phyloP scores from a whole-genome alignment of 2,329 filamentous ascomycete genomes.

The Escovopsis weberi region DNA sequence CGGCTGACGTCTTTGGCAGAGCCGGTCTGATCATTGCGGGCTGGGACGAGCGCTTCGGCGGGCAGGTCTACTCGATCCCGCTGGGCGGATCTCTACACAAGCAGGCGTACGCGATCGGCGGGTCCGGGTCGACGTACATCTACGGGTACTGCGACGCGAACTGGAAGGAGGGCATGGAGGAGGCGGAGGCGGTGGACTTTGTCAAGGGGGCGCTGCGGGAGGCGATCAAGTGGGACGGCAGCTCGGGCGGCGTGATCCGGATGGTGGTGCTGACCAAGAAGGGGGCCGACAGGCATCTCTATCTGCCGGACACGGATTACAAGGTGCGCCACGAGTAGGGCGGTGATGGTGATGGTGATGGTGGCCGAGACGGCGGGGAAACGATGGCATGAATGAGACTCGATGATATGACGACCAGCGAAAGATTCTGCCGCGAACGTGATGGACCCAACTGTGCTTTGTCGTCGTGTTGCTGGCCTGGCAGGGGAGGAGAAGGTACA shows the following conservation, averaged over 20 bases:
- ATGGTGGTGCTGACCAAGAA: slow-evolving; percentile 90
- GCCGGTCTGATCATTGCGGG: slow-evolving; percentile 98
- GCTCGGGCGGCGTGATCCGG: slow-evolving; percentile 92
- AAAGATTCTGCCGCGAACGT: no score
- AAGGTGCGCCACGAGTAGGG: slow-evolving; percentile 50
- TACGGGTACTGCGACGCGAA: slow-evolving; percentile 97
- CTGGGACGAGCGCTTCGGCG: slow-evolving; percentile 87
- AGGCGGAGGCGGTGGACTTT: slow-evolving; percentile 78
- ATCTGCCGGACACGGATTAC: slow-evolving; percentile 87
- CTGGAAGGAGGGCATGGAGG: slow-evolving; percentile 91
- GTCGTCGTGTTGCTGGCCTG: no score
- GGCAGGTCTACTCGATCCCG: slow-evolving; percentile 95
- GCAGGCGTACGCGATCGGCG: slow-evolving; percentile 87
- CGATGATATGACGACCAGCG: no score
- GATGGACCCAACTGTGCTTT: no score
- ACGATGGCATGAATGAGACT: not conserved
- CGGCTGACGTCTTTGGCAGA: slow-evolving; percentile 30
- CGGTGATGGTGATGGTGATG: slow-evolving; percentile 2
- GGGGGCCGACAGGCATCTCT: slow-evolving; percentile 85
- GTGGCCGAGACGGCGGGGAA: not conserved
- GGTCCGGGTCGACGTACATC: slow-evolving; percentile 96
- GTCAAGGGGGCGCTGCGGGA: slow-evolving; percentile 84
- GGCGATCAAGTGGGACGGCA: slow-evolving; percentile 99
- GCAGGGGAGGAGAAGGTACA: no score
- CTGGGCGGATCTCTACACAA: slow-evolving; percentile 95